Conservation (phyloP, 2,329 filamentous ascomycete species). For the Fusarium verrucosum region DNA sequence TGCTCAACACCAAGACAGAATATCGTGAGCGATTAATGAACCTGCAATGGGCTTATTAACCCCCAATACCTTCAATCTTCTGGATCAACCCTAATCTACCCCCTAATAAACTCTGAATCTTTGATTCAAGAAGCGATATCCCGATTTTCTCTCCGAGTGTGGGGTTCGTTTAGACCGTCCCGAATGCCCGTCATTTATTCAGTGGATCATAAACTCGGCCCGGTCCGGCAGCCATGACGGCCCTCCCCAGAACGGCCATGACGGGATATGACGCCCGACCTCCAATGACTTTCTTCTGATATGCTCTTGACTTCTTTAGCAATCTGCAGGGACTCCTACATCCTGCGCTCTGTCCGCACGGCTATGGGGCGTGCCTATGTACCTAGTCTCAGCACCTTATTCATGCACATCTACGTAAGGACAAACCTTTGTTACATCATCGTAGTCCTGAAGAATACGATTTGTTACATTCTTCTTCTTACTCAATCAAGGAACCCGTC, state of each 20-base stretch:
- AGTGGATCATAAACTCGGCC: constrained; percentile 35
- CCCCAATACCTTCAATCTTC: not conserved
- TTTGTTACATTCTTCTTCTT: not conserved
- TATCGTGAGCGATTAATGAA: not conserved
- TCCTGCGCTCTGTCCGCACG: constrained; percentile 10
- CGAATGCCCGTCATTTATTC: constrained; percentile 23
- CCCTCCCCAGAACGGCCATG: constrained; percentile 15
- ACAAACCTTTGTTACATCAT: constrained; percentile 13
- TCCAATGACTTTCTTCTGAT: not conserved
- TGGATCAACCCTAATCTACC: not conserved
- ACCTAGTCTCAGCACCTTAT: not conserved
- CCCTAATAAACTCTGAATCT: not conserved
- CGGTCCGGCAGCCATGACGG: constrained; percentile 38
- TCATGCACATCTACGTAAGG: not conserved
- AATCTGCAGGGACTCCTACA: constrained; percentile 30
- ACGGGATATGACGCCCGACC: constrained; percentile 28
- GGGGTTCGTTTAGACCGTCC: constrained; percentile 23
- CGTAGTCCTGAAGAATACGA: not conserved
- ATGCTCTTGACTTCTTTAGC: constrained; percentile 15
- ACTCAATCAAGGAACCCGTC: not conserved
- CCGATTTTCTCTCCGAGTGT: not conserved
- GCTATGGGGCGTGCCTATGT: constrained; percentile 6
- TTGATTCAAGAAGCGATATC: not conserved
- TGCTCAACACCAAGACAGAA: not conserved
- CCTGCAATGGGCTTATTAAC: not conserved